Evolutionary conservation across 2,329 filamentous ascomycete genomes (phyloP).

Genomic region (Aspergillus alliaceus): DNA sequence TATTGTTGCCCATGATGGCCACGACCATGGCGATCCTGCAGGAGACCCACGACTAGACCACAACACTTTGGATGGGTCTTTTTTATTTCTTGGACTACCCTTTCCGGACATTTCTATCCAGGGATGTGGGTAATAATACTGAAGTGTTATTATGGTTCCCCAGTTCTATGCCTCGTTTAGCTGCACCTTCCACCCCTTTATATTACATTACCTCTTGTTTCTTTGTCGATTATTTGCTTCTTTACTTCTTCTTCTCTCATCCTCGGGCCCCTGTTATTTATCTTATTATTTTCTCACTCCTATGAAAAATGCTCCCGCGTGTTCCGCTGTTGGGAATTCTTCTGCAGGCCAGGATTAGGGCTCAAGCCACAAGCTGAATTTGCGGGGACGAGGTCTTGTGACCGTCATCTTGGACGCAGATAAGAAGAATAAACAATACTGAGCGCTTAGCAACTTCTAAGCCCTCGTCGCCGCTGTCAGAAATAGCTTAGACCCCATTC

Average conservation of each 20-base stretch:
- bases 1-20: slow-evolving; percentile 14
- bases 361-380: slow-evolving; percentile 10
- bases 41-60: slow-evolving; percentile 9
- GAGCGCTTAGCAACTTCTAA: not conserved
- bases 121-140: slow-evolving; percentile 3
- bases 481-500: not conserved
- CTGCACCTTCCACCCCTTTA: slow-evolving; percentile 12
- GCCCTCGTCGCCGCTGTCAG: not conserved
- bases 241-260: slow-evolving; percentile 4
- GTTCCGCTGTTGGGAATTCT: not conserved
- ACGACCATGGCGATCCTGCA: slow-evolving; percentile 15
- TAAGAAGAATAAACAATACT: not conserved
- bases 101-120: slow-evolving; percentile 4
- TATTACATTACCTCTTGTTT: slow-evolving; percentile 13
- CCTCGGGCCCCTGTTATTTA: not conserved
- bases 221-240: slow-evolving; percentile 2
- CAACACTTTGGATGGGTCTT: slow-evolving; percentile 5
- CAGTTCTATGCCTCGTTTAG: slow-evolving; percentile 7
- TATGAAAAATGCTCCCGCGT: not conserved
- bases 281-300: slow-evolving; percentile 6
- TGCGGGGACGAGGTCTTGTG: slow-evolving; percentile 4
- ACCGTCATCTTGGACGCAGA: not conserved
- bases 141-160: not conserved
- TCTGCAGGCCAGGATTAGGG: slow-evolving; percentile 8
- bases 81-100: slow-evolving; percentile 2